Evolutionary conservation across 108 stramenopile genomes (phyloP).

Genomic region (Skeletonema menzelii): DNA sequence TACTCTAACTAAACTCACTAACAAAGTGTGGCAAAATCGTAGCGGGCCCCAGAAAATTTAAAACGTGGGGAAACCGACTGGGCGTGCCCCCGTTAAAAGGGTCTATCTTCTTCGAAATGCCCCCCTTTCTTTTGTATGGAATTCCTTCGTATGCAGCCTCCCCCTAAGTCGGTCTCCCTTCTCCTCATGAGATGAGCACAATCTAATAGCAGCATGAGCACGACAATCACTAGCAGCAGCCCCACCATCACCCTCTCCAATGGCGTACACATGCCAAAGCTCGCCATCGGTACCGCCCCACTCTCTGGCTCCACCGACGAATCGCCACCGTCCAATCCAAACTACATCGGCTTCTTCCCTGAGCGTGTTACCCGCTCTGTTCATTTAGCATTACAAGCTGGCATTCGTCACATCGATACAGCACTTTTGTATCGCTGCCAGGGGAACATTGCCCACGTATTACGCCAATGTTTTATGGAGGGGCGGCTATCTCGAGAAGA

Average conservation of each 20-base stretch:
- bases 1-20: no score
- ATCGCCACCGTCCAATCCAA: conserved; percentile 5
- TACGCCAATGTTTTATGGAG: conserved; percentile 26
- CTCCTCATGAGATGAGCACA: no score
- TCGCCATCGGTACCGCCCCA: conserved; percentile 38
- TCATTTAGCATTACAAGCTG: conserved; percentile 18
- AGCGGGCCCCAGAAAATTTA: no score
- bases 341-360: conserved; percentile 34
- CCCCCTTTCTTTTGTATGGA: no score
- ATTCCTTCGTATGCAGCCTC: no score
- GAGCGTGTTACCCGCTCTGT: conserved; percentile 25
- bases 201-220: no score
- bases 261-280: conserved; percentile 42
- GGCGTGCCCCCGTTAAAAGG: no score
- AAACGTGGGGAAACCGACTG: no score
- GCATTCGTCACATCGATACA: conserved; percentile 33
- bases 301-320: not conserved
- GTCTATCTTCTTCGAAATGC: no score
- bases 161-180: no score
- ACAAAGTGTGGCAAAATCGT: no score
- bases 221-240: no score
- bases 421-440: conserved; percentile 40
- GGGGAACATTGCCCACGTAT: conserved; percentile 11
- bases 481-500: conserved; percentile 19
- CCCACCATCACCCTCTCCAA: conserved; percentile 5